phyloP scores from a whole-genome alignment of 306 rosid genomes.

The Spatholobus suberectus region DNA sequence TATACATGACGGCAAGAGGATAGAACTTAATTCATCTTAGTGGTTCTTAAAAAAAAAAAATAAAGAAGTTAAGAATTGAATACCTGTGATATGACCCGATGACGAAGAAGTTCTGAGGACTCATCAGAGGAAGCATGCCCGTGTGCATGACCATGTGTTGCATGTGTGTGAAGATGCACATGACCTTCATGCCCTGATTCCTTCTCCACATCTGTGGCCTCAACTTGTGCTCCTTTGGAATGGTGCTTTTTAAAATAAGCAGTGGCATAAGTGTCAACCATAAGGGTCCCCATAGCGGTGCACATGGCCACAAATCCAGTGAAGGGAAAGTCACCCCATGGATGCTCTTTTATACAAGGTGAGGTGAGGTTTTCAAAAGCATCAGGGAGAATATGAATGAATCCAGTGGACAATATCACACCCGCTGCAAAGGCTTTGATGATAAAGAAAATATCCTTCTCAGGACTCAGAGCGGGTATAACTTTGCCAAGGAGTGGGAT shows the following conservation, averaged over 20 bases:
- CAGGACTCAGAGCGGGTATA: slow-evolving; percentile 64
- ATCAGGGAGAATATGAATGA: slow-evolving; percentile 81
- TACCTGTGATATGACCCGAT: slow-evolving; percentile 79
- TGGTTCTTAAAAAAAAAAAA: no score
- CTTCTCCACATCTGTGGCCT: slow-evolving; percentile 41
- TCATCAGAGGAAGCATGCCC: slow-evolving; percentile 36
- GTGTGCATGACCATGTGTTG: slow-evolving; percentile 76
- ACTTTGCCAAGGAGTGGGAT: slow-evolving; percentile 69
- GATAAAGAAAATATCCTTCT: slow-evolving; percentile 59
- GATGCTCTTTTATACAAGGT: slow-evolving; percentile 53
- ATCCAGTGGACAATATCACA: slow-evolving; percentile 75
- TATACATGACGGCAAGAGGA: no score
- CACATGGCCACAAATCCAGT: slow-evolving; percentile 90
- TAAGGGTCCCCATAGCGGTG: slow-evolving; percentile 71
- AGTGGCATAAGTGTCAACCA: slow-evolving; percentile 81
- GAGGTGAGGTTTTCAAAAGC: slow-evolving; percentile 61
- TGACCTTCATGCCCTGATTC: slow-evolving; percentile 48
- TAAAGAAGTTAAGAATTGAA: no score
- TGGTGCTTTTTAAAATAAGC: slow-evolving; percentile 52
- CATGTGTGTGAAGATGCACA: slow-evolving; percentile 69
- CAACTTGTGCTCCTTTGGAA: slow-evolving; percentile 7
- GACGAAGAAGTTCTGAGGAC: slow-evolving; percentile 62
- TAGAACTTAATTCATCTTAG: no score
- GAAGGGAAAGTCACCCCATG: slow-evolving; percentile 75
- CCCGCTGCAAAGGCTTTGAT: slow-evolving; percentile 87